phyloP scores from a whole-genome alignment of 371 early-diverging fungal species.

The Mortierella sp. region DNA sequence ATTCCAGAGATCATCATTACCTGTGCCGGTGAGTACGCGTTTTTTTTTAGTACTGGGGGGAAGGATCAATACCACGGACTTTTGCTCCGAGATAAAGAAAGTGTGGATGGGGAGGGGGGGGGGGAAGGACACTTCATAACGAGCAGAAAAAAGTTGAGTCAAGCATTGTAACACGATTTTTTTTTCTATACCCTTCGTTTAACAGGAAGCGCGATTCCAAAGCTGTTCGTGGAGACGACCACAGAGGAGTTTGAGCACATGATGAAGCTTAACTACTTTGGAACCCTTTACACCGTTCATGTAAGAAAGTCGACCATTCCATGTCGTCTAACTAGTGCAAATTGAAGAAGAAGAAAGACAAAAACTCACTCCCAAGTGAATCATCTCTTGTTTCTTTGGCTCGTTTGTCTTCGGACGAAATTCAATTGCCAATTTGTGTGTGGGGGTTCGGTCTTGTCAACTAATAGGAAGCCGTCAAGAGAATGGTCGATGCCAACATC shows the following conservation, averaged over 20 bases:
- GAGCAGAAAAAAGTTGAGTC: too few species aligned
- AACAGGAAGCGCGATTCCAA: constrained; percentile 71
- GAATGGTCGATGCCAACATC: constrained; percentile 70
- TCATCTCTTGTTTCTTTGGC: not conserved
- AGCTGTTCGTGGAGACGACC: constrained; percentile 76
- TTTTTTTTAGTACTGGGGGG: not conserved
- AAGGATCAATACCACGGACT: not conserved
- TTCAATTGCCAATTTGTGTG: not conserved
- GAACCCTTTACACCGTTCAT: constrained; percentile 80
- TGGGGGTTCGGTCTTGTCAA: not conserved
- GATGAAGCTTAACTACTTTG: constrained; percentile 85
- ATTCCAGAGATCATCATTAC: constrained; percentile 80
- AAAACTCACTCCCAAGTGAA: not conserved
- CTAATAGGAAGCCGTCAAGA: constrained; percentile 68
- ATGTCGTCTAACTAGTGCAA: not conserved
- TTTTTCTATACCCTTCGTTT: too few species aligned
- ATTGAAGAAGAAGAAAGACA: too few species aligned
- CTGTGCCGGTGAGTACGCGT: constrained; percentile 82
- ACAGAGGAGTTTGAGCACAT: constrained; percentile 68
- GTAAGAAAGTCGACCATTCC: constrained; percentile 47
- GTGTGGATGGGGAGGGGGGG: not conserved
- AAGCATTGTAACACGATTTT: not conserved
- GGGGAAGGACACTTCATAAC: too few species aligned
- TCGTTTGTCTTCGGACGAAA: not conserved
- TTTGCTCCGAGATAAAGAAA: not conserved